Base-by-base conservation (phyloP, 805 yeast species). In the Grigorovia humatica region DNA sequence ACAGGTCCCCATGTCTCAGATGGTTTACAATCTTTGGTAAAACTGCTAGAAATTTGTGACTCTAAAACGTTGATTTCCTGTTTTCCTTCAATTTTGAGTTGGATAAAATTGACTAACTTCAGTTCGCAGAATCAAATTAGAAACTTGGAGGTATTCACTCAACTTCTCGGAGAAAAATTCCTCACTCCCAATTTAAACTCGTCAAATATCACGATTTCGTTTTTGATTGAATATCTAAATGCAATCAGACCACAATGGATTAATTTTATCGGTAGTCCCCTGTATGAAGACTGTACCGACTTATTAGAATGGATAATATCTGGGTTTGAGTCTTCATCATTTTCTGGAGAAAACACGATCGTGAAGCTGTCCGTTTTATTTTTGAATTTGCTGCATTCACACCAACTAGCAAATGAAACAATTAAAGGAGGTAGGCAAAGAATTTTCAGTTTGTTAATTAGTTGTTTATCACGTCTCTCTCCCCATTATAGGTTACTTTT, bases 221-320 rank as follows among this genome's bases (percentile, higher is more conserved):
- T 49, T 6, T 52, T 67, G 9, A 46, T 59, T 11, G 23, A 47
- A 1, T 64, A 55, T 50, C 49, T 67, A 41, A 52, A 54, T 15
- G 47, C 54, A 4, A 48, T 54, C 1, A 48, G 57, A 8, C 23
- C 57, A 1, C 47, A 56, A 0, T 69, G 79, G 71, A 44, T 69
- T 1, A 41, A 48, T 1, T 51, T 49, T 4, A 38, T 47, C 0
- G 58, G 62, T 9, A 60, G 55, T 1, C 60, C 59, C 1, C 58
- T 76, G 8, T 55, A 61, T 18, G 68, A 68, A 2, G 83, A 79
- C 48, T 72, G 74, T 45, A 59, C 58, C 41, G 85, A 81, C 55
- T 71, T 82, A 18, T 66, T 72, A 43, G 61, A 66, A 1, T 82
- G 79, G 74, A 54, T 80, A 9, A 43, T 69, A 2, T 57, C 64